Evolutionary conservation across 768 basidiomycete genomes (phyloP).

Genomic region (Mycena capillaripes): DNA sequence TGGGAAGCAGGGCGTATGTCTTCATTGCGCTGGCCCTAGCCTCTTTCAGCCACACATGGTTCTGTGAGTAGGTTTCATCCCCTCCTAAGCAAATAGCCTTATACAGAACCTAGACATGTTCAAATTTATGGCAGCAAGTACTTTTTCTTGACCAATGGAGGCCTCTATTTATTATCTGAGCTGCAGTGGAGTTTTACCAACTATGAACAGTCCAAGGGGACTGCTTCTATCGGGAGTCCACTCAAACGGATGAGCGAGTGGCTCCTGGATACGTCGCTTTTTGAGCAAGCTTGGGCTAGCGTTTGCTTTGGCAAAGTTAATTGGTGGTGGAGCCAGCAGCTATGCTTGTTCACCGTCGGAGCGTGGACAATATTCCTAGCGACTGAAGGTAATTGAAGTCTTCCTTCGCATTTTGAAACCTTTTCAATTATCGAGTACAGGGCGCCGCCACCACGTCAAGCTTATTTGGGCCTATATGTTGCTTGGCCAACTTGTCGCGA

Average conservation of each 20-base stretch:
- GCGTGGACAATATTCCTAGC: conserved; percentile 67
- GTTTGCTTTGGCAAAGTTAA: conserved; percentile 61
- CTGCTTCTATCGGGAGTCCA: conserved; percentile 5
- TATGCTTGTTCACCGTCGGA: conserved; percentile 72
- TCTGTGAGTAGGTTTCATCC: conserved; percentile 52
- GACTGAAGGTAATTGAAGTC: conserved; percentile 54
- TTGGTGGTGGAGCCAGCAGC: conserved; percentile 82
- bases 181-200: conserved; percentile 68
- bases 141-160: background rate
- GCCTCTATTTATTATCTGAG: background rate
- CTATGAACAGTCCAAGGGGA: conserved; percentile 49
- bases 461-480: conserved; percentile 79
- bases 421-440: conserved; percentile 37
- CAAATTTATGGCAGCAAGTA: conserved; percentile 56
- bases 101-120: conserved; percentile 56
- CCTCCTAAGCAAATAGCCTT: background rate
- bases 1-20: conserved; percentile 28
- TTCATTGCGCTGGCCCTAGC: conserved; percentile 51
- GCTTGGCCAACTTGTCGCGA: conserved; percentile 79
- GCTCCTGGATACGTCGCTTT: conserved; percentile 68
- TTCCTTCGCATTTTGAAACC: background rate
- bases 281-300: conserved; percentile 69
- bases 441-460: conserved; percentile 56
- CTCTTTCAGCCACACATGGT: conserved; percentile 63
- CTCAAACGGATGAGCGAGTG: conserved; percentile 61